Percentiles rank a stretch among this genome's conserved stretches.
These are phyloP conservation scores for Malus asiatica DNA, from an alignment of 306 rosid species.

Conservation along the genomic window DNA sequence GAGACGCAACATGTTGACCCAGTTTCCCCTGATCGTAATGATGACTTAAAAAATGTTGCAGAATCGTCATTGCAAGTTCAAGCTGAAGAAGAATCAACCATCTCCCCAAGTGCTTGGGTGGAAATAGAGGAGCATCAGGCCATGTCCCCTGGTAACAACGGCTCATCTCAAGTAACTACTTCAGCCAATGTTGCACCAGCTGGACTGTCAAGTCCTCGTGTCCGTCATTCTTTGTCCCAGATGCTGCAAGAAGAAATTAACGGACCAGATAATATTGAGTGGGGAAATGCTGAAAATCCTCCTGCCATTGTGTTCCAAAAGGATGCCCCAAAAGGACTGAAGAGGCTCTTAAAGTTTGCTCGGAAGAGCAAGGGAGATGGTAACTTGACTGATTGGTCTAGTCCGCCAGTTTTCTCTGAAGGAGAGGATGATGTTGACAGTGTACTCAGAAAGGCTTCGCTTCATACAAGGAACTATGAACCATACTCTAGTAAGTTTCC, in stretches of 20 bases:
- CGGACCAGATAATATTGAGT: constrained; percentile 67
- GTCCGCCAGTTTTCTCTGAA: constrained; percentile 92
- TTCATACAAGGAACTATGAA: constrained; percentile 47
- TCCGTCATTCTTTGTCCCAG: constrained; percentile 94
- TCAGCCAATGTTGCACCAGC: constrained; percentile 38
- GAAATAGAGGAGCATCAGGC: constrained; percentile 80
- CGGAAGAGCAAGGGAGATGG: constrained; percentile 88
- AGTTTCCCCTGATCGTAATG: constrained; percentile 28
- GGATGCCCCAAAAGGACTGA: constrained; percentile 91
- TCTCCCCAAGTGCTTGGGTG: constrained; percentile 80
- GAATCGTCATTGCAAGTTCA: constrained; percentile 38
- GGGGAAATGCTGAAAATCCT: constrained; percentile 96
- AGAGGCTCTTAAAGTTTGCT: constrained; percentile 90
- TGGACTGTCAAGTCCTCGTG: constrained; percentile 60
- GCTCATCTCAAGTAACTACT: constrained; percentile 40
- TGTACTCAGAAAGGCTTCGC: constrained; percentile 66
- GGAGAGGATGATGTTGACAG: constrained; percentile 94
- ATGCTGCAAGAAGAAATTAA: constrained; percentile 95
- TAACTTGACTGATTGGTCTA: constrained; percentile 68
- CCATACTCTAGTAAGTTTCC: constrained; percentile 37
- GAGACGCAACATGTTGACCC: constrained; percentile 40
- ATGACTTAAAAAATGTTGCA: constrained; percentile 33
- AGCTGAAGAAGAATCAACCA: constrained; percentile 67
- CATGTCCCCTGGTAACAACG: constrained; percentile 36
- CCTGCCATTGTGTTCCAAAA: constrained; percentile 72